These are phyloP conservation scores for Suhomyces guaymorum DNA, from an alignment of 1,139 yeast genomes.

Conservation along the genomic window DNA sequence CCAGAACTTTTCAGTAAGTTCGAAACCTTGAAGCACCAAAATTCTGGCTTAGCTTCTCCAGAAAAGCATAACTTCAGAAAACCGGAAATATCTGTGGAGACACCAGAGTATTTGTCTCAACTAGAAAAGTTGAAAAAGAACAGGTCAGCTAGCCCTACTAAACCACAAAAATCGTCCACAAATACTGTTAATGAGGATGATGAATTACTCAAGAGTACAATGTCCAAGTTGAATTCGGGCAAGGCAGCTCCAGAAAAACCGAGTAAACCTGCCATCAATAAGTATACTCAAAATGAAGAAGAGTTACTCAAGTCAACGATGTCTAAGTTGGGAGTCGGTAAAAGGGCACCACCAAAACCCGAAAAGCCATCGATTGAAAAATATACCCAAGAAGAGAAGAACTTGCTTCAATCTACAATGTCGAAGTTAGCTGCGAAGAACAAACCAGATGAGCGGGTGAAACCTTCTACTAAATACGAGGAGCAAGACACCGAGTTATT, in stretches of 20 bases:
- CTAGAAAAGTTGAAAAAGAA: slow-evolving; percentile 14
- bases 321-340: slow-evolving; percentile 14
- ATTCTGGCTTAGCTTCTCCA: background rate
- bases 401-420: slow-evolving; percentile 17
- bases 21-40: slow-evolving; percentile 11
- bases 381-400: slow-evolving; percentile 16
- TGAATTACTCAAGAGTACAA: slow-evolving; percentile 16
- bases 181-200: slow-evolving; percentile 12
- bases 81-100: slow-evolving; percentile 1
- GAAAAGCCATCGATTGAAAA: slow-evolving; percentile 18
- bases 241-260: slow-evolving; percentile 19
- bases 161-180: slow-evolving; percentile 9
- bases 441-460: slow-evolving; percentile 12
- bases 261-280: slow-evolving; percentile 18
- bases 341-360: slow-evolving; percentile 19
- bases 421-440: slow-evolving; percentile 16
- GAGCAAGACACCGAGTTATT: slow-evolving; percentile 26
- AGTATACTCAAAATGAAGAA: slow-evolving; percentile 16
- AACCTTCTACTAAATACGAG: slow-evolving; percentile 22
- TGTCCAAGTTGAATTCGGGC: slow-evolving; percentile 14
- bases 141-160: slow-evolving; percentile 9
- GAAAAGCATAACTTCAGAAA: slow-evolving; percentile 3
- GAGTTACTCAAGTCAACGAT: slow-evolving; percentile 18
- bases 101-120: slow-evolving; percentile 15
- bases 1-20: slow-evolving; percentile 16